These are phyloP conservation scores for Lactarius akahatsu DNA, from an alignment of 768 basidiomycete genomes.

Conservation along the genomic window DNA sequence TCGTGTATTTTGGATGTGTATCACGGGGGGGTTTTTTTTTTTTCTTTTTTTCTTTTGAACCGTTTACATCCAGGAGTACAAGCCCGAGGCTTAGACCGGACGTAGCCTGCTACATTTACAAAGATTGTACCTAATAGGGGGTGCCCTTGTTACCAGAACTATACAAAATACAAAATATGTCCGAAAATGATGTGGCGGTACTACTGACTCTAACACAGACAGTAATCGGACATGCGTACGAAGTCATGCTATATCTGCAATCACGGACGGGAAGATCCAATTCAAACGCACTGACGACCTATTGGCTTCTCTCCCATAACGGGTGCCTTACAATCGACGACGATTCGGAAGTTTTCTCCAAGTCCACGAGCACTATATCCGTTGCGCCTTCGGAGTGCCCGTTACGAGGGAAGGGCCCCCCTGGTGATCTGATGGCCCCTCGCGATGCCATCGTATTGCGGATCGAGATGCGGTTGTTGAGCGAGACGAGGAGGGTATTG, in stretches of 20 bases:
- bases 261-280: too few relatives aligned
- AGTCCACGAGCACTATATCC: not conserved
- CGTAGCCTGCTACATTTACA: too few relatives aligned
- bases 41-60: too few relatives aligned
- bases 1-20: not conserved
- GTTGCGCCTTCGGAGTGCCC: not conserved
- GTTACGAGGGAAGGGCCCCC: not conserved
- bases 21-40: too few relatives aligned
- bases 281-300: not conserved
- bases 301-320: not conserved
- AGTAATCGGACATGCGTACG: not conserved
- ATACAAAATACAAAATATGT: too few relatives aligned
- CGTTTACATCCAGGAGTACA: too few relatives aligned
- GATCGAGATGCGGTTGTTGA: slow-evolving; percentile 27
- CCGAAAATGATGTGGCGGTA: too few relatives aligned
- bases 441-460: not conserved
- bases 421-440: not conserved
- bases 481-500: slow-evolving; percentile 33
- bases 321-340: not conserved
- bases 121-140: too few relatives aligned
- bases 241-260: slow-evolving; percentile 2
- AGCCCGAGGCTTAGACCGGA: too few relatives aligned
- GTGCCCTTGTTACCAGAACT: too few relatives aligned
- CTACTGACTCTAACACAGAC: too few relatives aligned
- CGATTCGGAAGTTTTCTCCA: not conserved